Conservation (phyloP, 176 grass and related monocot genomes). For the Paspalum notatum region DNA sequence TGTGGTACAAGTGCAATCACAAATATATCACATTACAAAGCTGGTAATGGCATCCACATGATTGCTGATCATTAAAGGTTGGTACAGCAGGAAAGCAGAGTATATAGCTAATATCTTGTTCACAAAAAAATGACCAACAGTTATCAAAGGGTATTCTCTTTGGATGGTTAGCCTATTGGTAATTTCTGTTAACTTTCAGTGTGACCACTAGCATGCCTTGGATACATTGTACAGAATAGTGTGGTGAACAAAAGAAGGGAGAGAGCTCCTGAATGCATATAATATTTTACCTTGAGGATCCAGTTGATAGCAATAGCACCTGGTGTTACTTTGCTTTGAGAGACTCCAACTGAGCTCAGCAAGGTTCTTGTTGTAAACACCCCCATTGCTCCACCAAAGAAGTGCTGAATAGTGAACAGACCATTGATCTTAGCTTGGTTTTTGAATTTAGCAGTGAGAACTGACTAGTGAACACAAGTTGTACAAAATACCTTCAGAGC, state of each 20-base stretch:
- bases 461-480: constrained; percentile 6
- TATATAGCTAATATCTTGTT: constrained; percentile 20
- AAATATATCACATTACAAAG: constrained; percentile 28
- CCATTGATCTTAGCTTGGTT: not conserved
- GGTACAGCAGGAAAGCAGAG: constrained; percentile 15
- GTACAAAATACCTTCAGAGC: constrained; percentile 80
- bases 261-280: constrained; percentile 7
- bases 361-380: constrained; percentile 95
- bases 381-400: constrained; percentile 99
- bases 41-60: not conserved
- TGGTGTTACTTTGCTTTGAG: constrained; percentile 79
- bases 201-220: constrained; percentile 9
- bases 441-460: not conserved
- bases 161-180: not conserved
- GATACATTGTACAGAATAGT: not conserved
- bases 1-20: constrained; percentile 43
- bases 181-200: constrained; percentile 3
- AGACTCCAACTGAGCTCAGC: constrained; percentile 92
- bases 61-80: constrained; percentile 2
- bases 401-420: constrained; percentile 61
- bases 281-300: constrained; percentile 95
- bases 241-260: not conserved
- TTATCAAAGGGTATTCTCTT: not conserved
- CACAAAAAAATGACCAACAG: not conserved
- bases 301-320: constrained; percentile 99